A percentile compares a stretch with the other conserved stretches of the same genome.
Evolutionary conservation across 768 basidiomycete genomes (phyloP).

Genomic region (Pleurotus djamor): DNA sequence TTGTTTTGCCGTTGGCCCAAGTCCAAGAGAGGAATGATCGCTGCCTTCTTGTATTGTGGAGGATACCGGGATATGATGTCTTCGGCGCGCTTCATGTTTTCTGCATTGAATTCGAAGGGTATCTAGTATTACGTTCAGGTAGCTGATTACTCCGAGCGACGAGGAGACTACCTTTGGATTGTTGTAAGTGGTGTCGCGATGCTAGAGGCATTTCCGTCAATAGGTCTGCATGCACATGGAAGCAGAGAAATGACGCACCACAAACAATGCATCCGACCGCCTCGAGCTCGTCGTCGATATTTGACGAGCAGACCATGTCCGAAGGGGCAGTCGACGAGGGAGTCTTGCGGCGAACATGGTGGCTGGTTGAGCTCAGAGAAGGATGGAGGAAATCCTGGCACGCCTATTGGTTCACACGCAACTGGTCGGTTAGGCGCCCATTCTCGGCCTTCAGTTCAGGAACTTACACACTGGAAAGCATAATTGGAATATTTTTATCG

Average conservation of each 20-base stretch:
- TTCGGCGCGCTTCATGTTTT: conserved; percentile 82
- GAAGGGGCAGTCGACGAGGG: conserved; percentile 24
- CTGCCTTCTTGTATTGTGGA: conserved; percentile 98
- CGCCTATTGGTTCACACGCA: conserved; percentile 5
- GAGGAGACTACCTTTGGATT: conserved; percentile 69
- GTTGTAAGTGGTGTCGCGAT: conserved; percentile 93
- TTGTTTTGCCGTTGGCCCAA: conserved; percentile 97
- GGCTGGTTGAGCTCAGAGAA: background rate
- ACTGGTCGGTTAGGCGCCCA: background rate
- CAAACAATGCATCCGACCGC: conserved; percentile 83
- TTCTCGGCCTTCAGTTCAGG: background rate
- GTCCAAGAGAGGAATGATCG: conserved; percentile 94
- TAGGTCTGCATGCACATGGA: background rate
- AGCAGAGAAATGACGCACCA: conserved; percentile 50
- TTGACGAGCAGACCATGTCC: conserved; percentile 20
- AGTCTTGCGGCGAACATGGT: conserved; percentile 31
- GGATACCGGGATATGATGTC: conserved; percentile 95
- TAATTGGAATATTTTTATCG: too few species aligned
- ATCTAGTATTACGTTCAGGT: conserved; percentile 49
- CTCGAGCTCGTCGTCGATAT: conserved; percentile 43
- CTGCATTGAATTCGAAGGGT: conserved; percentile 80
- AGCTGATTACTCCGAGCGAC: background rate
- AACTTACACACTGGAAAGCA: background rate
- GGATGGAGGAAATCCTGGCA: background rate
- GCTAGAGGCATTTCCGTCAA: conserved; percentile 45